Conservation (phyloP, 352 stramenopile species). For the Phytopythium kandeliae region DNA sequence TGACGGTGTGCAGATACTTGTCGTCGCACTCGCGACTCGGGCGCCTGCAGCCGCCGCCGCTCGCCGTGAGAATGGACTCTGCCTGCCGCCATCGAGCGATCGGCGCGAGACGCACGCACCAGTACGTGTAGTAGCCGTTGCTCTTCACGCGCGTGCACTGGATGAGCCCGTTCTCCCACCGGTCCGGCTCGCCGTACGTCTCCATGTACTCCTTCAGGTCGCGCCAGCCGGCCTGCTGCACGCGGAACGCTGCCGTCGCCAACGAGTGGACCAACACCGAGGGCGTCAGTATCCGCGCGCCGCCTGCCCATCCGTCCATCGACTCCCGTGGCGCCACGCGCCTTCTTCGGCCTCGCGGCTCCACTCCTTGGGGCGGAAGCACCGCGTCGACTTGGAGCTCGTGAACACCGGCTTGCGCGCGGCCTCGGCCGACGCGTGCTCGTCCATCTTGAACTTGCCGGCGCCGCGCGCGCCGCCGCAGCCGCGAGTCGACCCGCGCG, state of each 20-base stretch:
- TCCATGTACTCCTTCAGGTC: slow-evolving; percentile 82
- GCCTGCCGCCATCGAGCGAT: too few species aligned
- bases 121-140: slow-evolving; percentile 84
- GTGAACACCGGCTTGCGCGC: slow-evolving; percentile 31
- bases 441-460: slow-evolving; percentile 53
- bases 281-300: too few species aligned
- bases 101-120: slow-evolving; percentile 14
- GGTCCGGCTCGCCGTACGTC: slow-evolving; percentile 64
- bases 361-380: slow-evolving; percentile 69
- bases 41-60: slow-evolving; percentile 17
- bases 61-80: too few species aligned
- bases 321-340: slow-evolving; percentile 5
- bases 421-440: slow-evolving; percentile 18
- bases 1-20: slow-evolving; percentile 78
- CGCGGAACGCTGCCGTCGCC: slow-evolving; percentile 37
- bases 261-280: not conserved
- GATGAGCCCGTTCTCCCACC: slow-evolving; percentile 71
- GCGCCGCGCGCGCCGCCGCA: slow-evolving; percentile 9
- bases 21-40: slow-evolving; percentile 70
- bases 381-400: slow-evolving; percentile 48
- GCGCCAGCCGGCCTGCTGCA: slow-evolving; percentile 67
- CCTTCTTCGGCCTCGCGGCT: slow-evolving; percentile 60
- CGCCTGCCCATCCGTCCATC: too few species aligned
- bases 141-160: slow-evolving; percentile 76
- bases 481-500: slow-evolving; percentile 22